phyloP scores from a whole-genome alignment of 2,329 filamentous ascomycete species.

The Fusarium verticillioides region DNA sequence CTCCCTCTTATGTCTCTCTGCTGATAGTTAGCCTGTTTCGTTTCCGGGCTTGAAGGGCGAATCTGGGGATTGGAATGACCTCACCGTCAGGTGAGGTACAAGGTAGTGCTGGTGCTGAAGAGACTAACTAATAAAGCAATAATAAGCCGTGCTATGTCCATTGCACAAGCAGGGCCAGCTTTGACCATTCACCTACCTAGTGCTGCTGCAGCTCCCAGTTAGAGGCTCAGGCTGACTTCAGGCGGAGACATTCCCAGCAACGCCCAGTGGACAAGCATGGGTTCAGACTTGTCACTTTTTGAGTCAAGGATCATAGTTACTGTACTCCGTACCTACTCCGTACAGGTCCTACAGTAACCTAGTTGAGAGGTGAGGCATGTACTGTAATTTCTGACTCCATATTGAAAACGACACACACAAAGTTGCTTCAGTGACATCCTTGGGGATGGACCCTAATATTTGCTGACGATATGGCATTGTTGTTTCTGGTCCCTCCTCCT shows the following conservation, averaged over 20 bases:
- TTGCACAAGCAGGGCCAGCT: slow-evolving; percentile 14
- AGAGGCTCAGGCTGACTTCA: slow-evolving; percentile 37
- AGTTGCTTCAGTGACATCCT: slow-evolving; percentile 32
- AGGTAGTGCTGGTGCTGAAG: slow-evolving; percentile 3
- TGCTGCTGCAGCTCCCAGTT: slow-evolving; percentile 2
- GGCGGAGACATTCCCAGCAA: slow-evolving; percentile 31
- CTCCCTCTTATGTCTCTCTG: not conserved
- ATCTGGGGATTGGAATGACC: slow-evolving; percentile 39
- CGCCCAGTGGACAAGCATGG: slow-evolving; percentile 12
- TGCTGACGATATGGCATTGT: slow-evolving; percentile 21
- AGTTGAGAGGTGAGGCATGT: not conserved
- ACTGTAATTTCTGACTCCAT: slow-evolving; percentile 12
- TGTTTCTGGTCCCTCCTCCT: slow-evolving; percentile 9
- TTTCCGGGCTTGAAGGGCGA: slow-evolving; percentile 14
- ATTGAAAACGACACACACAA: slow-evolving; percentile 1
- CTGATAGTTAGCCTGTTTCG: slow-evolving; percentile 4
- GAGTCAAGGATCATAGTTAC: not conserved
- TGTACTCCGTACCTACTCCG: not conserved
- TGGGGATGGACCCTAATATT: slow-evolving; percentile 8
- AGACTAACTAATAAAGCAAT: not conserved
- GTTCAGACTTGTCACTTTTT: slow-evolving; percentile 10
- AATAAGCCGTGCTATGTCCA: slow-evolving; percentile 11
- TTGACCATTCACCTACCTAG: slow-evolving; percentile 22
- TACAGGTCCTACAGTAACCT: not conserved
- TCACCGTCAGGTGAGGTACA: slow-evolving; percentile 25